Base-by-base conservation (phyloP, 1,284 basidiomycete species). In the Sphagnurus paluster region DNA sequence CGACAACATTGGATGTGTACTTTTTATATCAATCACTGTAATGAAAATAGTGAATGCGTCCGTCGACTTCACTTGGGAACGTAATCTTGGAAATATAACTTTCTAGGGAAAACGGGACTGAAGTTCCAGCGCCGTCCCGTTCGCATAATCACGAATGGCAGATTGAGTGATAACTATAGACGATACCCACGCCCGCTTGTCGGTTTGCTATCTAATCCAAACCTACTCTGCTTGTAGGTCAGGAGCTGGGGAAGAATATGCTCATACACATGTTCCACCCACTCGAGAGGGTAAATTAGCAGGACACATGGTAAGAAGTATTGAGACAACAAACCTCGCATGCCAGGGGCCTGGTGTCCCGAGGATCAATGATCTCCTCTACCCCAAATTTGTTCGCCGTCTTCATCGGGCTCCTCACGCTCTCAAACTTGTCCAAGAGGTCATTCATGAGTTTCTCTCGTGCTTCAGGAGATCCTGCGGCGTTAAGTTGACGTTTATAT, bases 341-440 rank as follows among this genome's bases (percentile, higher is more conserved):
- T 23, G 56, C 67, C 37, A 70, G 39, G 1, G 63, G 63, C 20
- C 70, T 63, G 1, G 71, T 74, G 58, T 71, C 67, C 37, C 69
- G 57, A 1, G 70, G 70, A 53, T 74, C 71, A 39, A 72, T 68
- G 17, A 74, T 71, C 51, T 72, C 71, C 43, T 72, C 70, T 7
- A 72, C 57, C 1, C 68, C 68, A 51, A 74, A 72, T 39, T 61
- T 58, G 47, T 71, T 61, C 2, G 70, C 69, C 1, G 69, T 72
- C 48, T 62, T 69, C 35, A 66, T 21, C 1, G 71, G 71, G 38
- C 59, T 67, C 23, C 71, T 59, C 0, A 72, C 67, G 16, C 64
- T 61, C 42, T 72, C 71, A 39, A 74, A 71, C 46, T 70, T 60
- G 1, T 46, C 59, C 17, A 72, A 49, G 0, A 72, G 56, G 14